Base-by-base conservation (phyloP, 805 yeast species). In the Pichia deserticola region DNA sequence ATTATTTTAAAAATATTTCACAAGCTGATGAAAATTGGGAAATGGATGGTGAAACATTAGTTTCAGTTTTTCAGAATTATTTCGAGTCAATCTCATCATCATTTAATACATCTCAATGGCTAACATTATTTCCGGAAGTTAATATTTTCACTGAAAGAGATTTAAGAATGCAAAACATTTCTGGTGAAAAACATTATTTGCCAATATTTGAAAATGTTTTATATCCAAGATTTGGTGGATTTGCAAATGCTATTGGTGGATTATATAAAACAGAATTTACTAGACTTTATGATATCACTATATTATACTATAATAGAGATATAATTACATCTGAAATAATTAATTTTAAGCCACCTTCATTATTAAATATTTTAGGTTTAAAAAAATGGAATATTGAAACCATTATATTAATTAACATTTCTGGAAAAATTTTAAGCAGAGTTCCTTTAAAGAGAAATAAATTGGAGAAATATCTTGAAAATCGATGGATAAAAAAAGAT, bases 41-140 rank as follows among this genome's bases (percentile, higher is more conserved):
- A 54, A 60, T 80, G 35, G 77, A 75, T 56, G 52, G 66, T 35
- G 63, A 61, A 47, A 63, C 59, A 54, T 60, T 50, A 48, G 61
- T 46, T 4, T 50, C 57, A 3, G 60, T 71, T 28, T 76, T 78
- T 51, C 62, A 63, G 8, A 58, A 62, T 25, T 57, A 74, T 25
- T 33, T 70, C 5, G 57, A 54, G 34, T 39, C 44, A n/a, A 28
- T 44, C 7, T 70, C 28, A 1, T 70, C 72, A 12, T 70, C 39
- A 2, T 70, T 72, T 3, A 72, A 63, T 36, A 60, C 57, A n/a
- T 71, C 49, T 6, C 58, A 63, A 55, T 82, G 95, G 87, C 57
- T 89, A 0, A 80, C 82, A 0, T 54, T 86, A 8, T 89, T 89
- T 56, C 97, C 97, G 0, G 97, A 90, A 64, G 96, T 86, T 5